phyloP scores from a whole-genome alignment of 2,329 filamentous ascomycete genomes.

The Xylariaceae sp. region DNA sequence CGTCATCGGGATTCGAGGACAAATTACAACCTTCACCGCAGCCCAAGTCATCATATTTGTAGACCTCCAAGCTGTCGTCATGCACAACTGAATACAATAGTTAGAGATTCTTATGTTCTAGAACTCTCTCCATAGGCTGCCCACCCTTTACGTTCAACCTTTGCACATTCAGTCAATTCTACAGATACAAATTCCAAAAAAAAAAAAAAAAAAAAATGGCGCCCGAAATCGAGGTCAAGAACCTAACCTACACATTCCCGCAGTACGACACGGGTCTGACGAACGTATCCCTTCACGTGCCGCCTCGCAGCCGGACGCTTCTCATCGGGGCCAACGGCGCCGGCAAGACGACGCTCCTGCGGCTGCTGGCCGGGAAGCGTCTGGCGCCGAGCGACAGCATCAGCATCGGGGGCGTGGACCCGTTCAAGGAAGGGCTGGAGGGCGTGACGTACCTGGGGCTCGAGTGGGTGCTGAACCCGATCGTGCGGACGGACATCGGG shows the following conservation, averaged over 20 bases:
- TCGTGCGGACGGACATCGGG: slow-evolving; percentile 91
- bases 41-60: no score
- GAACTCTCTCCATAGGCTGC: no score
- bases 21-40: no score
- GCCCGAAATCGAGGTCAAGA: slow-evolving; percentile 59
- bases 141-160: not conserved
- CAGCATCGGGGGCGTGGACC: slow-evolving; percentile 75
- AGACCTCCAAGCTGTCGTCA: no score
- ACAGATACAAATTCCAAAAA: no score
- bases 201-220: slow-evolving; percentile 15
- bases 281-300: slow-evolving; percentile 69
- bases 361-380: slow-evolving; percentile 89
- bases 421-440: slow-evolving; percentile 83
- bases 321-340: slow-evolving; percentile 96
- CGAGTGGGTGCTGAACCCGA: slow-evolving; percentile 96
- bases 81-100: no score
- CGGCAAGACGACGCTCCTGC: slow-evolving; percentile 93
- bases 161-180: not conserved
- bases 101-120: no score
- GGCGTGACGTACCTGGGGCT: slow-evolving; percentile 95
- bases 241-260: slow-evolving; percentile 83
- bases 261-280: slow-evolving; percentile 75
- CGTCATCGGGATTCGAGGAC: no score
- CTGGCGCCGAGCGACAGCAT: slow-evolving; percentile 75
- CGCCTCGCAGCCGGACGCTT: slow-evolving; percentile 77